Base-by-base conservation (phyloP, 495 filamentous ascomycete species). In the Thermothielavioides terrestris region DNA sequence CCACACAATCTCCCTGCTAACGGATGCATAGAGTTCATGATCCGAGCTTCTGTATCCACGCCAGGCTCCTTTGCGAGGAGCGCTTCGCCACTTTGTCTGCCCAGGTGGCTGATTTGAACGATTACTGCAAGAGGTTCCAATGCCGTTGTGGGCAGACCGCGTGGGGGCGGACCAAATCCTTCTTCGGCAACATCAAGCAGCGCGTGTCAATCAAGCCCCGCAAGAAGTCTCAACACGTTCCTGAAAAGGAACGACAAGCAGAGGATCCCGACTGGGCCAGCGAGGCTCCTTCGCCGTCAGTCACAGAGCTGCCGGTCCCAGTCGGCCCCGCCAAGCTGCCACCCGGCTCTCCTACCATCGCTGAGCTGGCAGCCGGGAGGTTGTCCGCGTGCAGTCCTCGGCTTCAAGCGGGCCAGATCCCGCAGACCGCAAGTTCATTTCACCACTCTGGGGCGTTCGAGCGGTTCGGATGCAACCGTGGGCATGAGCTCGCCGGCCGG, bases 161-260 rank as follows among this genome's bases (percentile, higher is more conserved):
- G 6, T 42, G 37, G 46, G 25, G 20, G 2, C 27, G 46, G 20
- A 49, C 46, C 8, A 49, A 42, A 30, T 49, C 37, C 1, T 25
- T 49, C 38, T 34, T 49, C 17, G 46, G 28, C 27, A 49, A n/a
- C 27, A 18, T 49, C 38, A 49, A 28, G 36, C 17, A 34, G 28
- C 27, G 18, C 1, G 4, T n/a, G 20, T 49, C 37, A 8, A 22
- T 41, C 21, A 22, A 6, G 27, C 6, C 46, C 0, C 46, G 36
- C 37, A 34, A 9, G 11, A 49, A 40, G 37, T 2, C 36, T 1
- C 37, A 41, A n/a, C 10, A 25, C 6, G 14, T 14, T 1, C 1
- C 37, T 12, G 20, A 27, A 9, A 34, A 4, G 20, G 27, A 34
- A 8, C n/a, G n/a, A n/a, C 18, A 15, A 1, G 28, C 10, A 6